phyloP scores from a whole-genome alignment of 2,329 filamentous ascomycete genomes.

The Chaetoscypha palmicola region DNA sequence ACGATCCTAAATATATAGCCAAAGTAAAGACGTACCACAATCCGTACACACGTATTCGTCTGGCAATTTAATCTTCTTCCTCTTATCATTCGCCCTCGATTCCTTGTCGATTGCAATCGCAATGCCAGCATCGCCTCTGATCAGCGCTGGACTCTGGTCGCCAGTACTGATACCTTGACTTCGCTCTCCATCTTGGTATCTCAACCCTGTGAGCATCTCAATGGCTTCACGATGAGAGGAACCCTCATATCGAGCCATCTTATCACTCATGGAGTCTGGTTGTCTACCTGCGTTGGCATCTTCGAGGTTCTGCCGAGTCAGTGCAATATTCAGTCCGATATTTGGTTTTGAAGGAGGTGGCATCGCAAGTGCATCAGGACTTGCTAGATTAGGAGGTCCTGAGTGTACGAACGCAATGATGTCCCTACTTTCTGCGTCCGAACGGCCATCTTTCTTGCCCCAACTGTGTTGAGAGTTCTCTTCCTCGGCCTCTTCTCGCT shows the following conservation, averaged over 20 bases:
- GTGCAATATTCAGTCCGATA: slow-evolving; percentile 52
- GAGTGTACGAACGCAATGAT: slow-evolving; percentile 26
- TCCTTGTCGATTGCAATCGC: slow-evolving; percentile 77
- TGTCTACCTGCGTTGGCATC: slow-evolving; percentile 58
- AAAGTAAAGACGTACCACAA: slow-evolving; percentile 54
- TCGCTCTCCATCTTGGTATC: slow-evolving; percentile 82
- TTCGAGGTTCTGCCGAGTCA: slow-evolving; percentile 76
- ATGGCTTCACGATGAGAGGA: slow-evolving; percentile 76
- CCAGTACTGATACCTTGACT: slow-evolving; percentile 84
- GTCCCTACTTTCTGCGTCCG: slow-evolving; percentile 38
- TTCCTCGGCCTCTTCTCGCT: slow-evolving; percentile 78
- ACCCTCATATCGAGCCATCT: slow-evolving; percentile 76
- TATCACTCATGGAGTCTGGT: slow-evolving; percentile 73
- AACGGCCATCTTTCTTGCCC: slow-evolving; percentile 48
- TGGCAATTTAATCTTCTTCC: slow-evolving; percentile 73
- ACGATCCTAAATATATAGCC: slow-evolving; percentile 2
- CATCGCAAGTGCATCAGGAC: slow-evolving; percentile 46
- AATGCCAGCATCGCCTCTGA: slow-evolving; percentile 81
- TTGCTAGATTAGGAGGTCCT: slow-evolving; percentile 30
- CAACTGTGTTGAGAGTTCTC: slow-evolving; percentile 56
- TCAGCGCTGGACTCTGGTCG: slow-evolving; percentile 69
- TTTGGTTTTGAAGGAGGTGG: slow-evolving; percentile 58
- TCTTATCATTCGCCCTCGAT: slow-evolving; percentile 65
- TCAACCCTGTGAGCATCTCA: slow-evolving; percentile 84
- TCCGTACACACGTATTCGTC: slow-evolving; percentile 95